Conservation (phyloP, 2,329 filamentous ascomycete species). For the Neonectria ditissima region DNA sequence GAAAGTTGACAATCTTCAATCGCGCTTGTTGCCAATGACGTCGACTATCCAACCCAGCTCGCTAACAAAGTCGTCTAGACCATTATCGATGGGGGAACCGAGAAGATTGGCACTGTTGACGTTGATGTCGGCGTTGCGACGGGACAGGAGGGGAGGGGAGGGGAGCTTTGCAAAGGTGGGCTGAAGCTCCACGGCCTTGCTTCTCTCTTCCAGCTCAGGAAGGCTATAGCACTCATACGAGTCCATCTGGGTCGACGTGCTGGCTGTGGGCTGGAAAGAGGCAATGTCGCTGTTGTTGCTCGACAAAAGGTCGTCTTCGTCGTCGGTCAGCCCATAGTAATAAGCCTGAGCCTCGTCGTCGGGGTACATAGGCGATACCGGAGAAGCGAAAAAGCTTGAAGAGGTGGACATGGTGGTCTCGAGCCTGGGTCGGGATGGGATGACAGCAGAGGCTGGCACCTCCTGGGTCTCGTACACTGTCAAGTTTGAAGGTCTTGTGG, state of each 20-base stretch:
- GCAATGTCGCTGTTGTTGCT: slow-evolving; percentile 53
- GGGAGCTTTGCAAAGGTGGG: slow-evolving; percentile 38
- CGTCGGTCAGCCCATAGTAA: slow-evolving; percentile 61
- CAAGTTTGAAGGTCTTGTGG: slow-evolving; percentile 32
- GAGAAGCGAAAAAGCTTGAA: slow-evolving; percentile 48
- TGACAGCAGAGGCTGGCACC: slow-evolving; percentile 36
- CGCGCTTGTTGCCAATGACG: slow-evolving; percentile 54
- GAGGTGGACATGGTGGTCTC: slow-evolving; percentile 45
- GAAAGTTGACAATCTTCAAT: slow-evolving; percentile 27
- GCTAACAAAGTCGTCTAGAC: slow-evolving; percentile 55
- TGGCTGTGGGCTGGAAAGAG: slow-evolving; percentile 39
- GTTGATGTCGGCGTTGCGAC: slow-evolving; percentile 32
- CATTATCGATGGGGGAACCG: slow-evolving; percentile 51
- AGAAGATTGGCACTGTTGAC: slow-evolving; percentile 46
- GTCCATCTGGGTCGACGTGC: slow-evolving; percentile 29
- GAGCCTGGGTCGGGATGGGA: slow-evolving; percentile 38
- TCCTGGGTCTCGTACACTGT: slow-evolving; percentile 24
- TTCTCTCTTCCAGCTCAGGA: slow-evolving; percentile 49
- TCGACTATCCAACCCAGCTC: slow-evolving; percentile 67
- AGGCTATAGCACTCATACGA: slow-evolving; percentile 59
- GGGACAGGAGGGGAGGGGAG: slow-evolving; percentile 43
- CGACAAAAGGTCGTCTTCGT: slow-evolving; percentile 55
- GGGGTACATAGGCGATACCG: slow-evolving; percentile 53
- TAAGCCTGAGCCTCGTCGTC: slow-evolving; percentile 55
- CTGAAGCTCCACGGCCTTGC: slow-evolving; percentile 34